Conservation (phyloP, 2,329 filamentous ascomycete genomes). For the Colletotrichum sp. region DNA sequence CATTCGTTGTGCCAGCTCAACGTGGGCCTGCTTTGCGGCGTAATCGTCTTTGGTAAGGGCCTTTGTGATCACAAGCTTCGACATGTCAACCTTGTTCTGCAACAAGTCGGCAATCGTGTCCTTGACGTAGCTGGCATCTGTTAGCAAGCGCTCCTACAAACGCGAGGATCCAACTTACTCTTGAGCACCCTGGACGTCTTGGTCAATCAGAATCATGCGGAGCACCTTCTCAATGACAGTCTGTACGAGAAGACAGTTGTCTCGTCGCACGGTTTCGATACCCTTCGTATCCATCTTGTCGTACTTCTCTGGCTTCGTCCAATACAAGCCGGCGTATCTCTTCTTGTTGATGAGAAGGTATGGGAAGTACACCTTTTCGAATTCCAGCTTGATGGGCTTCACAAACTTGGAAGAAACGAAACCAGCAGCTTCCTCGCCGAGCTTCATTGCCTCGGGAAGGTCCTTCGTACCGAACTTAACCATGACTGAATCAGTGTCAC, state of each 20-base stretch:
- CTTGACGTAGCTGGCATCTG: conserved; percentile 80
- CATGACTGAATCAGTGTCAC: conserved; percentile 99
- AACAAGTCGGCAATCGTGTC: conserved; percentile 92
- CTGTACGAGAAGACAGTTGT: conserved; percentile 95
- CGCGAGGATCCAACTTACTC: conserved; percentile 66
- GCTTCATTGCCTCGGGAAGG: conserved; percentile 86
- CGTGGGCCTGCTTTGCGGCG: conserved; percentile 90
- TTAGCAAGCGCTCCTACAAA: conserved; percentile 15
- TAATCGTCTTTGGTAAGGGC: conserved; percentile 92
- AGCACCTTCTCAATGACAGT: conserved; percentile 97
- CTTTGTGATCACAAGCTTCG: conserved; percentile 98
- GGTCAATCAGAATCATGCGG: conserved; percentile 93
- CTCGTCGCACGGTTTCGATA: conserved; percentile 96
- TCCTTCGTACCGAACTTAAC: conserved; percentile 96
- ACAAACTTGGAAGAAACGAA: conserved; percentile 92
- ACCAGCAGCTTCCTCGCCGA: conserved; percentile 90
- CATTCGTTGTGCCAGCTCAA: conserved; percentile 95
- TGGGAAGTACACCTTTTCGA: conserved; percentile 98
- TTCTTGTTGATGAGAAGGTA: conserved; percentile 99
- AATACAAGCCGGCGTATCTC: conserved; percentile 96
- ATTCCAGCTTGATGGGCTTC: conserved; percentile 98
- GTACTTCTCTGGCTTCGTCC: conserved; percentile 92
- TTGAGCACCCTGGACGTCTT: conserved; percentile 88
- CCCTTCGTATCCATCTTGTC: conserved; percentile 99
- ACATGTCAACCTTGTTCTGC: conserved; percentile 99